A percentile compares a stretch with the other conserved stretches of the same genome.
These are phyloP conservation scores for Fistulinella prunicolor DNA, from an alignment of 768 basidiomycete genomes.

Conservation along the genomic window DNA sequence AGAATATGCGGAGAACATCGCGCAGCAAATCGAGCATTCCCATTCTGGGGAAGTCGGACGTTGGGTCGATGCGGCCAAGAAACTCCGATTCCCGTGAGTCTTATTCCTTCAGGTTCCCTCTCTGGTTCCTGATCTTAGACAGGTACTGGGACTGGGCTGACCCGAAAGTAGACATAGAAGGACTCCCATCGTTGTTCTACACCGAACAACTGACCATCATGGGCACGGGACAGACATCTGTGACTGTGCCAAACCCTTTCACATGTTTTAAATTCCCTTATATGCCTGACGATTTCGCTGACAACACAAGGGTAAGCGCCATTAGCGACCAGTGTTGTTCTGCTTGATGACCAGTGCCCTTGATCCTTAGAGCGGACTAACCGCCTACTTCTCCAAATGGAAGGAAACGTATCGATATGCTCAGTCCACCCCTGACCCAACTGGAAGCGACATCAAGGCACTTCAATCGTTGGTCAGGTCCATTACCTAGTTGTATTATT, in stretches of 20 bases:
- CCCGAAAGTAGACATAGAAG: constrained; percentile 14
- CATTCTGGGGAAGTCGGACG: constrained; percentile 16
- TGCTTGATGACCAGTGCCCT: background rate
- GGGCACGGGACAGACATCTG: constrained; percentile 1
- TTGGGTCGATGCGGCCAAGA: constrained; percentile 21
- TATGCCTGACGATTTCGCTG: constrained; percentile 20
- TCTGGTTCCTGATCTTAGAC: background rate
- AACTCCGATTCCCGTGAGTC: constrained; percentile 29
- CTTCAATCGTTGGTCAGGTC: constrained; percentile 15
- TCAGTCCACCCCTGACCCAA: constrained; percentile 5
- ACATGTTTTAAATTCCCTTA: constrained; percentile 12
- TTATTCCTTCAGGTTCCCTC: background rate
- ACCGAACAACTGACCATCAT: constrained; percentile 10
- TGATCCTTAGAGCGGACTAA: constrained; percentile 3
- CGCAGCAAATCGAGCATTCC: constrained; percentile 22
- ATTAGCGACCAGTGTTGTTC: background rate
- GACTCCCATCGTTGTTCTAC: constrained; percentile 23
- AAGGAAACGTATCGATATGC: constrained; percentile 19
- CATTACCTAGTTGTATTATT: background rate
- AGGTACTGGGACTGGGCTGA: constrained; percentile 33
- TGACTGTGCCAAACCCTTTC: constrained; percentile 20
- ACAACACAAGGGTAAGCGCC: constrained; percentile 9
- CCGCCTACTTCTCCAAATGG: constrained; percentile 23
- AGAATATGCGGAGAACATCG: constrained; percentile 22
- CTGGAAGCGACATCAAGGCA: constrained; percentile 9